A percentile compares a stretch with the other conserved stretches of the same genome.
phyloP scores from a whole-genome alignment of 2,329 filamentous ascomycete genomes.

The Monosporascus sp. region DNA sequence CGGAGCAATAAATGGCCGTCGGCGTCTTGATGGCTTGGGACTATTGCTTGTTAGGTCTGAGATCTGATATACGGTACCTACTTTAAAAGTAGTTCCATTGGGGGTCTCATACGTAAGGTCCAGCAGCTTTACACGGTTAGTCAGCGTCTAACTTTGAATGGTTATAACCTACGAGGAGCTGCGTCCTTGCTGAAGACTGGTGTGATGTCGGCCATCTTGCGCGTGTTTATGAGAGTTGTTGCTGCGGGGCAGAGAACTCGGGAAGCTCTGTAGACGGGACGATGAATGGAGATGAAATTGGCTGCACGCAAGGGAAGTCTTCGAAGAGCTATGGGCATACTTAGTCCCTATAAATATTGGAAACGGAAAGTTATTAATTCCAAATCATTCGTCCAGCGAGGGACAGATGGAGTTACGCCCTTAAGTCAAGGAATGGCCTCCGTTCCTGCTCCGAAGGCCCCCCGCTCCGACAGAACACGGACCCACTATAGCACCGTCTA shows the following conservation, averaged over 20 bases:
- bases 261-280: slow-evolving; percentile 4
- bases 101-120: slow-evolving; percentile 52
- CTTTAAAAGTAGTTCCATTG: background rate
- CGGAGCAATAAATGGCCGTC: slow-evolving; percentile 61
- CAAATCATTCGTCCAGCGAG: background rate
- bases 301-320: slow-evolving; percentile 11
- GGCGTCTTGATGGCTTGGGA: slow-evolving; percentile 64
- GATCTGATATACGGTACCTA: too few species aligned
- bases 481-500: too few species aligned
- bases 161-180: slow-evolving; percentile 45
- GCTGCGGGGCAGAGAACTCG: slow-evolving; percentile 16
- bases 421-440: background rate
- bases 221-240: slow-evolving; percentile 25
- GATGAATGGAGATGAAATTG: slow-evolving; percentile 10
- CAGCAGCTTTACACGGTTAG: slow-evolving; percentile 41
- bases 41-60: slow-evolving; percentile 27
- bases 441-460: background rate
- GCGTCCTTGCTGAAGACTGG: slow-evolving; percentile 54
- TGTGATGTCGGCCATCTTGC: slow-evolving; percentile 41
- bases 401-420: background rate
- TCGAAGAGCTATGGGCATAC: slow-evolving; percentile 18
- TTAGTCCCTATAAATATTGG: slow-evolving; percentile 5
- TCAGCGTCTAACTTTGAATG: slow-evolving; percentile 4
- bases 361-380: background rate
- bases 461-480: background rate